Evolutionary conservation across 2,329 filamentous ascomycete genomes (phyloP), one percentile per base, ranked within the genome.

Genomic region (Aspergillus uvarum): DNA sequence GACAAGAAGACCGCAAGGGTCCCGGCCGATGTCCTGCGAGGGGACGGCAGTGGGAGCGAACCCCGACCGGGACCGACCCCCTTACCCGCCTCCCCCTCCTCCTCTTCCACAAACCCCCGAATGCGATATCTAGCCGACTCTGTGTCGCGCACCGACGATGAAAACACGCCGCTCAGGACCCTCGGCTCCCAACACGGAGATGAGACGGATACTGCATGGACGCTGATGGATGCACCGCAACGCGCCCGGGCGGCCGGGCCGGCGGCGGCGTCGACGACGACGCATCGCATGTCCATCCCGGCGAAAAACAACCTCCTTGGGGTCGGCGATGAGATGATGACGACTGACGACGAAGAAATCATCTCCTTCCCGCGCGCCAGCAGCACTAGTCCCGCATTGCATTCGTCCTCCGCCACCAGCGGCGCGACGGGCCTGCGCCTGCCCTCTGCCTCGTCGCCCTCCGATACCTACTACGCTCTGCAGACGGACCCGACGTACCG

Each of bases 321-420:
- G 58, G 83, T 84, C 14, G 85, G 72, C 58, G 83, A 90, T 70
- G 84, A 87, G 42, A 90, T 88, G 42, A 90, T 88, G 26, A 92
- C 90, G 3, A 96, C 91, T 1, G 91, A 96, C 72, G 92, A 96
- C 60, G 92, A 96, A 63, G 91, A 96, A 54, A 77, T 85, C 16
- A 78, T 92, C 31, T 87, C 89, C 42, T 88, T 93, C 59, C 80
- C 83, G 47, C 78, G 80, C 64, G 78, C 62, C 75, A 80, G 65
- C 69, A 80, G 51, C 73, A 78, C 51, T 57, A 72, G 60, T n/a
- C 35, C 42, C 19, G n/a, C 42, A 38, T 55, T n/a, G 50, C 57
- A 7, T 57, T 58, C 21, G 54, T 63, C 67, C 35, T 60, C 66
- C 54, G 42, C 59, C 52, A 44, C 59, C 52, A 63, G 59, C 49